Evolutionary conservation across 2,329 filamentous ascomycete species (phyloP), one percentile per base, ranked within the genome.

Genomic region (Xylariales sp.): DNA sequence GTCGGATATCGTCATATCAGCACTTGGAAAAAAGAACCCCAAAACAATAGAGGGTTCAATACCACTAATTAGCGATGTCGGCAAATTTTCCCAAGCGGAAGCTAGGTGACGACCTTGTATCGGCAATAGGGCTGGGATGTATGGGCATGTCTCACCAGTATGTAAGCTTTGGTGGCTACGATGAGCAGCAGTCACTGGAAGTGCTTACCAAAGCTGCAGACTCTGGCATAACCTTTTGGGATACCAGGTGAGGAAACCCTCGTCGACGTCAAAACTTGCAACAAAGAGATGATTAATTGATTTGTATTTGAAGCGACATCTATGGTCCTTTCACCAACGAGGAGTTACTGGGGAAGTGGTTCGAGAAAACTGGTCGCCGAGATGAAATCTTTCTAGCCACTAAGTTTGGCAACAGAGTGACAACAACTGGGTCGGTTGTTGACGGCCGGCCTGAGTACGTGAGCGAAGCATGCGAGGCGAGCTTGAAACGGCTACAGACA

Each of bases 311-410:
- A 2, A 49, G 54, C 5, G 55, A 60, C 31, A 41, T 59, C 16
- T 65, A 65, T 38, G 51, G 48, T 8, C 51, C 50, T 4, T 54
- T 53, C 38, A 67, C 68, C 44, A 63, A 53, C 34, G 69, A 72
- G 46, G 60, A 63, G 18, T 48, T 72, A 12, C 46, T 72, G 5
- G 66, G 66, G 40, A 59, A 47, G 37, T 64, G 62, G 62, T 61
- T 66, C 45, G 45, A 50, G 13, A 42, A 49, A 15, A 67, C 69
- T 0, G 66, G 62, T 37, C 67, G 66, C 40, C 61, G 70, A 15
- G 56, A 67, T 43, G 56, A 69, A 42, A 66, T 72, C 48, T 72
- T 72, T 52, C 57, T 73, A 12, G 69, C 71, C 1, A 67, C 71
- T 47, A 76, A 78, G 51, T 77, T 77, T 49, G 72, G 24, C n/a